phyloP scores from a whole-genome alignment of 352 stramenopile genomes.

The Phytophthora tubulina region DNA sequence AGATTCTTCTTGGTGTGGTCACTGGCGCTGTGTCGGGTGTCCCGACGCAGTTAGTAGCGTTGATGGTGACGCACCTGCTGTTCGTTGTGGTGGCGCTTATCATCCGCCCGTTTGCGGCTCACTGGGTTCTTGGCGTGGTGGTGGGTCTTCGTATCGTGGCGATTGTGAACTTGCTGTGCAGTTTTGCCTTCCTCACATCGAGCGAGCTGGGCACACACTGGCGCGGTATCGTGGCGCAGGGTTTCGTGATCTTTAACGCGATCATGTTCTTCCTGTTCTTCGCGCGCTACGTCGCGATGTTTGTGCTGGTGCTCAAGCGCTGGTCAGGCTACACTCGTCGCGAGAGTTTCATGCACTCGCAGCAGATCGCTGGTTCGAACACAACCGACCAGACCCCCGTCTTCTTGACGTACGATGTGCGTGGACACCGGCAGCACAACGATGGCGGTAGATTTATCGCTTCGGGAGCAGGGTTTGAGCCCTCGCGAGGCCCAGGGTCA shows the following conservation, averaged over 20 bases:
- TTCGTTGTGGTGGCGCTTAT: slow-evolving; percentile 61
- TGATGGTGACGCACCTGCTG: slow-evolving; percentile 62
- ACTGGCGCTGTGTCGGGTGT: slow-evolving; percentile 57
- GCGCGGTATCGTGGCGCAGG: slow-evolving; percentile 55
- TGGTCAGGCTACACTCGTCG: slow-evolving; percentile 52
- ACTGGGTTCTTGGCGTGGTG: slow-evolving; percentile 46
- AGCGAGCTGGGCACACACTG: slow-evolving; percentile 49
- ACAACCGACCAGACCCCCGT: slow-evolving; percentile 25
- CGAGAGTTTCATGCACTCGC: slow-evolving; percentile 39
- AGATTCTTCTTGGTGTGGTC: slow-evolving; percentile 59
- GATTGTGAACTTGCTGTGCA: slow-evolving; percentile 63
- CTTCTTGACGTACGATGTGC: slow-evolving; percentile 38
- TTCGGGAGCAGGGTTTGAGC: slow-evolving; percentile 29
- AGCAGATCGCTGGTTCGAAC: slow-evolving; percentile 18
- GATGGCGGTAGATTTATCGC: slow-evolving; percentile 38
- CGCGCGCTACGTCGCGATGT: slow-evolving; percentile 65
- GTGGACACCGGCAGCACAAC: slow-evolving; percentile 27
- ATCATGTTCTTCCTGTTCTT: slow-evolving; percentile 67
- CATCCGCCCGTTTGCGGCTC: slow-evolving; percentile 60
- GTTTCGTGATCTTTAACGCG: slow-evolving; percentile 70
- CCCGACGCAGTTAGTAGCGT: slow-evolving; percentile 59
- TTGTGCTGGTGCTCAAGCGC: slow-evolving; percentile 57
- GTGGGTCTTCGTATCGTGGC: slow-evolving; percentile 51
- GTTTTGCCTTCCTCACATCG: slow-evolving; percentile 65
- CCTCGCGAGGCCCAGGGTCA: slow-evolving; percentile 23